Evolutionary conservation across 2,329 filamentous ascomycete species (phyloP).

Genomic region (Diaporthe caulivora): DNA sequence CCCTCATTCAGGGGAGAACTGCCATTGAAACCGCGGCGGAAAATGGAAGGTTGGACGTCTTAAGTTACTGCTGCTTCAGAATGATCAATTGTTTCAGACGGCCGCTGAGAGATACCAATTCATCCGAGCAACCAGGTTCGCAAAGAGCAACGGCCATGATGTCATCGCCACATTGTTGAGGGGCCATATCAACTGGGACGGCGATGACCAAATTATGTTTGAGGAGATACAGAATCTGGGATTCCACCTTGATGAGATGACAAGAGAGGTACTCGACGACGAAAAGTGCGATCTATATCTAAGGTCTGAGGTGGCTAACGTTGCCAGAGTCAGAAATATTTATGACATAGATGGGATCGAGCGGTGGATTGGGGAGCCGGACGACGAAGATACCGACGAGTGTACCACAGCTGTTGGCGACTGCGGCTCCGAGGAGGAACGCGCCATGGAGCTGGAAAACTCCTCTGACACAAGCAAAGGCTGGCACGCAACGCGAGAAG

Average conservation of each 20-base stretch:
- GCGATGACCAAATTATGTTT: background rate
- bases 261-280: background rate
- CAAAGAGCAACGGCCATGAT: accelerated
- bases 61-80: background rate
- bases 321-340: no score
- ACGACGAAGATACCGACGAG: background rate
- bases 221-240: background rate
- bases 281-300: background rate
- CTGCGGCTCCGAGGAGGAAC: background rate
- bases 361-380: background rate
- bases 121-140: background rate
- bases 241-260: slow-evolving; percentile 1
- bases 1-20: background rate
- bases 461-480: no score
- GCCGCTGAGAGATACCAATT: background rate
- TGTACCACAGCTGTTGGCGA: background rate
- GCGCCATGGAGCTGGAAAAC: background rate
- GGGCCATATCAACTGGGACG: slow-evolving; percentile 2
- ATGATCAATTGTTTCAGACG: background rate
- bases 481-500: no score
- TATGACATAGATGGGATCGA: background rate
- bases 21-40: background rate
- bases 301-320: no score
- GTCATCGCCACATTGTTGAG: background rate
- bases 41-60: background rate